Conservation (phyloP, 768 basidiomycete genomes). For the Trametopsis cervina region DNA sequence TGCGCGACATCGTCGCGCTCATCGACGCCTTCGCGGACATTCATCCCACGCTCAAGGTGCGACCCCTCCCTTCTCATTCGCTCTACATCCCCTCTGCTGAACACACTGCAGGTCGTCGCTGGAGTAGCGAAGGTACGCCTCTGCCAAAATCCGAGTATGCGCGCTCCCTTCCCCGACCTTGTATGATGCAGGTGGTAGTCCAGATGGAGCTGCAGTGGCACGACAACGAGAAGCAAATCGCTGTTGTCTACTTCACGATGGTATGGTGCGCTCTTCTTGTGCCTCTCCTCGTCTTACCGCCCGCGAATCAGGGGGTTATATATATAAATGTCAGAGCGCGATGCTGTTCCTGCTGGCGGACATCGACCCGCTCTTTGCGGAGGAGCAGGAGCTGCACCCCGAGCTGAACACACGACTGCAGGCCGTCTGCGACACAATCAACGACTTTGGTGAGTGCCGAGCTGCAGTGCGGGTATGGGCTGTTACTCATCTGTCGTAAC, state of each 20-base stretch:
- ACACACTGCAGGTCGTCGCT: constrained; percentile 6
- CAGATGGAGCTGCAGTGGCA: constrained; percentile 15
- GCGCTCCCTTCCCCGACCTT: too few relatives aligned
- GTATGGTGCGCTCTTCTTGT: too few relatives aligned
- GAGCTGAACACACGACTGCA: background rate
- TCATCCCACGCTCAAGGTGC: constrained; percentile 7
- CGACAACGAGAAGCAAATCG: constrained; percentile 22
- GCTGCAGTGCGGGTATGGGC: background rate
- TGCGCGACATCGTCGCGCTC: constrained; percentile 16
- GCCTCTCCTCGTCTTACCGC: too few relatives aligned
- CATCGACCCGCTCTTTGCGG: constrained; percentile 15
- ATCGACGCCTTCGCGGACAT: constrained; percentile 15
- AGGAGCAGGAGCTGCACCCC: constrained; percentile 2
- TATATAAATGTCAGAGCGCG: background rate
- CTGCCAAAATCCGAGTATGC: background rate
- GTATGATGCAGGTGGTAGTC: constrained; percentile 12
- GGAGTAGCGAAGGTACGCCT: background rate
- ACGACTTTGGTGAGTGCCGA: constrained; percentile 4
- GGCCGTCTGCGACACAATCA: background rate
- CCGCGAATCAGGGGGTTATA: background rate
- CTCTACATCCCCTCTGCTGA: background rate
- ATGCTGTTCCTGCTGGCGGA: constrained; percentile 16
- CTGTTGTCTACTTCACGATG: constrained; percentile 19
- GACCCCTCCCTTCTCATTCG: background rate
- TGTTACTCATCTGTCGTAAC: background rate